Conservation (phyloP, 805 yeast species). For the Saturnispora silvae region DNA sequence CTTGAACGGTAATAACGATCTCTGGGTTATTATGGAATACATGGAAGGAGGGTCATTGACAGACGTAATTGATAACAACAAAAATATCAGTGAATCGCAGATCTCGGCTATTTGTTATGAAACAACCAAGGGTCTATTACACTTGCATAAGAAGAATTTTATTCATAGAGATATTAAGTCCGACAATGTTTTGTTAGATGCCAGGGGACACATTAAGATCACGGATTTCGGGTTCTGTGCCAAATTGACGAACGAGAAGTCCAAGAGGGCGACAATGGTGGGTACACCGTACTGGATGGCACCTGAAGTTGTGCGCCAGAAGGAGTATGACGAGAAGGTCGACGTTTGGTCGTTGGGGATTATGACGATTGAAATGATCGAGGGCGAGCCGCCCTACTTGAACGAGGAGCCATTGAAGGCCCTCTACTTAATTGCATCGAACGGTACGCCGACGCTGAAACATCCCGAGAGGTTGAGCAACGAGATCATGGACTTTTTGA, state of each 20-base stretch:
- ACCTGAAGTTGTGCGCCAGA: slow-evolving; percentile 91
- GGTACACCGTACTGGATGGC: slow-evolving; percentile 99
- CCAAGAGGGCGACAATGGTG: slow-evolving; percentile 94
- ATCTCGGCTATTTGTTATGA: slow-evolving; percentile 87
- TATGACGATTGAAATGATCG: slow-evolving; percentile 97
- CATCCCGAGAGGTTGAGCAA: slow-evolving; percentile 66
- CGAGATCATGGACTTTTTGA: slow-evolving; percentile 73
- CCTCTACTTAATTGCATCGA: slow-evolving; percentile 85
- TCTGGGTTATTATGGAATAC: slow-evolving; percentile 99
- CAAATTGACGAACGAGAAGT: slow-evolving; percentile 67
- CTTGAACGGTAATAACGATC: slow-evolving; percentile 62
- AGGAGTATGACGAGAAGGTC: slow-evolving; percentile 93
- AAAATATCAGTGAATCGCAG: slow-evolving; percentile 70
- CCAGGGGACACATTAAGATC: slow-evolving; percentile 76
- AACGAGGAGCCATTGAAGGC: slow-evolving; percentile 95
- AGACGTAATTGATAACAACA: slow-evolving; percentile 87
- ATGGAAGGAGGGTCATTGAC: slow-evolving; percentile 99
- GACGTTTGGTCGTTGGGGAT: slow-evolving; percentile 98
- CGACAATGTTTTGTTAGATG: slow-evolving; percentile 81
- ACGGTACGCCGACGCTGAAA: slow-evolving; percentile 90
- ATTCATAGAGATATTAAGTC: slow-evolving; percentile 96
- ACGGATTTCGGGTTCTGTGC: slow-evolving; percentile 98
- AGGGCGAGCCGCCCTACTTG: slow-evolving; percentile 96
- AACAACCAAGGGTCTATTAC: slow-evolving; percentile 83
- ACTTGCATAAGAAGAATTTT: slow-evolving; percentile 82